A percentile compares a stretch with the other conserved stretches of the same genome.
phyloP scores from a whole-genome alignment of 2,329 filamentous ascomycete species.

The Tolypocladium ovalisporum region DNA sequence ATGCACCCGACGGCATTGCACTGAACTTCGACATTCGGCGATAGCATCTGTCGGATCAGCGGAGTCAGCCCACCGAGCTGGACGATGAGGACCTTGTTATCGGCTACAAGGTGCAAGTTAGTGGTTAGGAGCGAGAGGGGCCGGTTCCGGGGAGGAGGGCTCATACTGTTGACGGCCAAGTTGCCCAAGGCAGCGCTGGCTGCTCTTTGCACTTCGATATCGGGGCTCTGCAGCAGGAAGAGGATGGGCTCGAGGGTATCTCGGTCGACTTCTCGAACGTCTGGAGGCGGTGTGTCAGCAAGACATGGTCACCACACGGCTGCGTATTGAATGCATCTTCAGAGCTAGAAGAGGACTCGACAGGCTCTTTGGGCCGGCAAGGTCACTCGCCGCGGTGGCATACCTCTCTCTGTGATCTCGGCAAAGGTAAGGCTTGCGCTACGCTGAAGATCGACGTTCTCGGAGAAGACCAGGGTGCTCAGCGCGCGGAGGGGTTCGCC shows the following conservation, averaged over 20 bases:
- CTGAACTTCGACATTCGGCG: constrained; percentile 93
- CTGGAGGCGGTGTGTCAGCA: constrained; percentile 32
- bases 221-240: constrained; percentile 84
- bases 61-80: constrained; percentile 81
- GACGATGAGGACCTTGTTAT: constrained; percentile 97
- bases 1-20: constrained; percentile 99
- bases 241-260: constrained; percentile 94
- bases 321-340: neutral
- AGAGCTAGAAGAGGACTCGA: neutral
- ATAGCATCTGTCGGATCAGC: constrained; percentile 96
- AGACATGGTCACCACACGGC: neutral
- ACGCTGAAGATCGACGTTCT: constrained; percentile 95
- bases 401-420: constrained; percentile 97
- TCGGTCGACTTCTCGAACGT: constrained; percentile 91
- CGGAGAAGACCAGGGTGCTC: constrained; percentile 93
- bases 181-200: constrained; percentile 95
- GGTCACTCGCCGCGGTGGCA: constrained; percentile 11
- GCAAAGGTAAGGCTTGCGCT: constrained; percentile 98
- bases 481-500: constrained; percentile 89
- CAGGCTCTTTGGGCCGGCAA: neutral
- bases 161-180: constrained; percentile 91
- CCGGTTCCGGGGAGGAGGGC: neutral
- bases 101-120: constrained; percentile 50
- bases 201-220: constrained; percentile 94
- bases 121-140: neutral